phyloP scores from a whole-genome alignment of 2,329 filamentous ascomycete genomes.

The Aureobasidium zeae region DNA sequence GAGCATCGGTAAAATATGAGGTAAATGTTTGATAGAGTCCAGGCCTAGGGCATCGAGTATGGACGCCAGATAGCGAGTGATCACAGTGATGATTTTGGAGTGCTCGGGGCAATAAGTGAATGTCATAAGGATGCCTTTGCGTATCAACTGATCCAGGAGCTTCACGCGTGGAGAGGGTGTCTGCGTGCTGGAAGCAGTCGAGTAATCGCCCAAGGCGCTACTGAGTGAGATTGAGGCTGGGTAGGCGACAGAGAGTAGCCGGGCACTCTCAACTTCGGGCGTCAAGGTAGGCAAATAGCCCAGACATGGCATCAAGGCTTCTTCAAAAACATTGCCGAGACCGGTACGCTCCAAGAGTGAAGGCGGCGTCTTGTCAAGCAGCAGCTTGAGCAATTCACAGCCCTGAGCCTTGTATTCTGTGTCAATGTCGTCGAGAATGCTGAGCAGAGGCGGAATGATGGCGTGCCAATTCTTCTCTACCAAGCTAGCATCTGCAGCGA shows the following conservation, averaged over 20 bases:
- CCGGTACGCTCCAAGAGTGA: conserved; percentile 52
- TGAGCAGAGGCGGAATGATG: conserved; percentile 59
- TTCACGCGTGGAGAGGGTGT: conserved; percentile 22
- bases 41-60: conserved; percentile 52
- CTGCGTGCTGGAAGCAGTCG: conserved; percentile 21
- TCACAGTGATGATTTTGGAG: conserved; percentile 45
- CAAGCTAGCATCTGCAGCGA: conserved; percentile 39
- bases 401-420: conserved; percentile 46
- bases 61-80: conserved; percentile 43
- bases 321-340: conserved; percentile 57
- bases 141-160: conserved; percentile 37
- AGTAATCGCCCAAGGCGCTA: conserved; percentile 21
- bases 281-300: conserved; percentile 69
- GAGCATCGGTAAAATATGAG: conserved; percentile 59
- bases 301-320: conserved; percentile 62
- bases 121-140: conserved; percentile 35
- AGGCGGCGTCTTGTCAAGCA: conserved; percentile 48
- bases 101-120: conserved; percentile 51
- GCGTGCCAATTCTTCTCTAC: conserved; percentile 56
- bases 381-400: conserved; percentile 43
- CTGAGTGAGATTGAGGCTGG: conserved; percentile 52
- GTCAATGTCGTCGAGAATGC: conserved; percentile 56
- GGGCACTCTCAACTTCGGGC: conserved; percentile 58
- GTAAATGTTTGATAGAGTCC: conserved; percentile 57
- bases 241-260: conserved; percentile 57